Conservation (phyloP, 257 asterid species). For the Petunia secreta region DNA sequence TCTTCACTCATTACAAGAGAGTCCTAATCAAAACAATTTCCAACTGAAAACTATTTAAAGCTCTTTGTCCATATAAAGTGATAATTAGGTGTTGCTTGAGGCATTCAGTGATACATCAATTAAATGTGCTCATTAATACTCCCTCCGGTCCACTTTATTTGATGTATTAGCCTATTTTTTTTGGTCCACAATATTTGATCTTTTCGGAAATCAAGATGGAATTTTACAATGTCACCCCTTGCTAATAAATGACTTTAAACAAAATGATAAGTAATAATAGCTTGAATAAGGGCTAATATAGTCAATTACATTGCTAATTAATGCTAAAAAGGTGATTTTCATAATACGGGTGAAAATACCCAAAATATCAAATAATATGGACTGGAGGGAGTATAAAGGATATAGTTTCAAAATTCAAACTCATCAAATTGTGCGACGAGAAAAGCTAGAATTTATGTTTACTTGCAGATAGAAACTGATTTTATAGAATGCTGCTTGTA, state of each 20-base stretch:
- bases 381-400: background rate
- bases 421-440: background rate
- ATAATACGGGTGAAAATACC: too few species aligned
- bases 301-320: too few species aligned
- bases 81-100: conserved; percentile 10
- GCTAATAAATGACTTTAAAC: too few species aligned
- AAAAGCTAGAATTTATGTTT: background rate
- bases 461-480: conserved; percentile 13
- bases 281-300: too few species aligned
- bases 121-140: background rate
- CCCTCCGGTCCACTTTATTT: too few species aligned
- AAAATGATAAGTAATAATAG: too few species aligned
- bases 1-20: background rate
- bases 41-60: conserved; percentile 6
- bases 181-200: too few species aligned
- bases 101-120: conserved; percentile 20
- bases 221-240: too few species aligned
- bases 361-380: too few species aligned
- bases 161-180: too few species aligned
- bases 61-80: background rate
- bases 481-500: background rate
- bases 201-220: too few species aligned
- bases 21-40: conserved; percentile 2
- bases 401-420: background rate
- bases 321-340: too few species aligned